Evolutionary conservation across 257 asterid species (phyloP).

Genomic region (Leptodermis oblonga): DNA sequence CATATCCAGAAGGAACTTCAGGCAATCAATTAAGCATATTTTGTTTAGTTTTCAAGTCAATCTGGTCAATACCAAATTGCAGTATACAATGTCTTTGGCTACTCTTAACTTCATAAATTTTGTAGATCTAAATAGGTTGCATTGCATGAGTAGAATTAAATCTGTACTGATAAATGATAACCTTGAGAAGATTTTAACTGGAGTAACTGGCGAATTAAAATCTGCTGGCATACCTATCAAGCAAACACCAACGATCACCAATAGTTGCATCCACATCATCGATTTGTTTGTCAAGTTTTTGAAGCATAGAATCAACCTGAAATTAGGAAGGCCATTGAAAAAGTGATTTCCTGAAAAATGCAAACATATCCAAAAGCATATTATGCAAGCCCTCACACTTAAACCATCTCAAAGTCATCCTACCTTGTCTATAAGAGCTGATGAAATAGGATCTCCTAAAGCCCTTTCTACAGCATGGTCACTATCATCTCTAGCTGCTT

Average conservation of each 20-base stretch:
- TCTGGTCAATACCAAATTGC: too few relatives aligned
- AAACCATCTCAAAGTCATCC: constrained; percentile 3
- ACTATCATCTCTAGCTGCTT: constrained; percentile 78
- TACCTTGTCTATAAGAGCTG: constrained; percentile 88
- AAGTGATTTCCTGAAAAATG: constrained; percentile 8
- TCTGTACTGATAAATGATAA: too few relatives aligned
- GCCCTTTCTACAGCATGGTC: constrained; percentile 51
- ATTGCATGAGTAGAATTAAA: too few relatives aligned
- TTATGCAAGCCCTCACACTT: not conserved
- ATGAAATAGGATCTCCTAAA: constrained; percentile 66
- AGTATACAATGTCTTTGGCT: too few relatives aligned
- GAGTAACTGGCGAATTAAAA: not conserved
- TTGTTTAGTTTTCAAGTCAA: too few relatives aligned
- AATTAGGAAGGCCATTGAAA: constrained; percentile 20
- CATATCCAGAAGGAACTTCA: too few relatives aligned
- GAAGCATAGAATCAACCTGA: constrained; percentile 96
- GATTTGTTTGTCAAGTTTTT: constrained; percentile 91
- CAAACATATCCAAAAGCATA: constrained; percentile 13
- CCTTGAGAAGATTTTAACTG: not conserved
- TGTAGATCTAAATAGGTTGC: too few relatives aligned
- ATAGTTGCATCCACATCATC: constrained; percentile 92
- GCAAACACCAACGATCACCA: constrained; percentile 87
- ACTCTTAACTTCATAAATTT: too few relatives aligned
- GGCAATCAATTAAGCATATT: too few relatives aligned
- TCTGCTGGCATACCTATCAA: constrained; percentile 63